Evolutionary conservation across 805 yeast species (phyloP).

Genomic region (Ogataea parapolymorpha): DNA sequence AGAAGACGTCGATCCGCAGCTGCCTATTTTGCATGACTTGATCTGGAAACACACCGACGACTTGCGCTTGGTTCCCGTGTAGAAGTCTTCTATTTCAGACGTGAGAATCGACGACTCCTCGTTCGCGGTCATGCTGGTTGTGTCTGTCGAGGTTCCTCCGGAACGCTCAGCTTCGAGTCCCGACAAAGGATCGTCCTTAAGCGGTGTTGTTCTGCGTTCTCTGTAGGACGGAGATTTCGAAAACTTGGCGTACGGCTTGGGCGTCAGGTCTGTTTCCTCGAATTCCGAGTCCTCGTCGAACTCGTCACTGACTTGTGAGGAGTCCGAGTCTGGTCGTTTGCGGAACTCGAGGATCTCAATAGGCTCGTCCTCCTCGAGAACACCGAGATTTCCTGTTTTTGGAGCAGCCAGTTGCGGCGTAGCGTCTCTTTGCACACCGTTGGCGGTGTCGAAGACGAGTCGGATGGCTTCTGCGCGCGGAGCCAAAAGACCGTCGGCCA

Average conservation of each 20-base stretch:
- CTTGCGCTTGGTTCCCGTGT: constrained; percentile 25
- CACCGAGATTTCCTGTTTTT: constrained; percentile 8
- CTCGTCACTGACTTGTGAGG: constrained; percentile 21
- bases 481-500: constrained; percentile 27
- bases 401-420: constrained; percentile 15
- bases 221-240: constrained; percentile 18
- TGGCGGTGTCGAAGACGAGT: constrained; percentile 36
- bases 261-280: constrained; percentile 13
- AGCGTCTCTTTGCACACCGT: constrained; percentile 28
- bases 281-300: constrained; percentile 22
- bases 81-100: constrained; percentile 23
- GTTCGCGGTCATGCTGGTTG: constrained; percentile 8
- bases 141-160: constrained; percentile 9
- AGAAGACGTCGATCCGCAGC: constrained; percentile 26
- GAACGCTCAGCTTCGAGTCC: constrained; percentile 9
- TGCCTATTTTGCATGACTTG: constrained; percentile 14
- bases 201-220: constrained; percentile 6
- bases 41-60: constrained; percentile 29
- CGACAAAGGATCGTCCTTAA: background rate
- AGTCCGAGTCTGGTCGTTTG: constrained; percentile 1
- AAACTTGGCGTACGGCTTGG: constrained; percentile 9
- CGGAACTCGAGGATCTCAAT: constrained; percentile 15
- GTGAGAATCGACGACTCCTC: constrained; percentile 21
- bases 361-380: constrained; percentile 20
- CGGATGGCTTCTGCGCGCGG: constrained; percentile 39